These are phyloP conservation scores for Candida sanyiensis DNA, from an alignment of 805 yeast genomes.

Conservation along the genomic window DNA sequence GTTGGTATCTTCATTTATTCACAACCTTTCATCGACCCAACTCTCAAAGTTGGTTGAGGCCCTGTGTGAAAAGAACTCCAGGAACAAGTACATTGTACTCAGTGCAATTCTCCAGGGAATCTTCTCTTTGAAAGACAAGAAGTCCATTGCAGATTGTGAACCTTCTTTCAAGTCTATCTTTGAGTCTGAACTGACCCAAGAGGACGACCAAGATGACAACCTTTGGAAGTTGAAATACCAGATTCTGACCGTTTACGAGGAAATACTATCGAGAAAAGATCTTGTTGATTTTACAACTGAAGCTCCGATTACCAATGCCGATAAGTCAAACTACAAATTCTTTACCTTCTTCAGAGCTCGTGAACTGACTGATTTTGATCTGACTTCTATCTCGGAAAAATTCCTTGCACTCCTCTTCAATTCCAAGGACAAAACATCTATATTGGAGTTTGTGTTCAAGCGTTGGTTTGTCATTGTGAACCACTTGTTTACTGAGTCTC, in stretches of 20 bases:
- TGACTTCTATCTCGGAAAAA: constrained; percentile 13
- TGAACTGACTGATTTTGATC: constrained; percentile 36
- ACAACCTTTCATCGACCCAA: constrained; percentile 44
- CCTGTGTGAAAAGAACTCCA: constrained; percentile 15
- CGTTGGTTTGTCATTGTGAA: constrained; percentile 55
- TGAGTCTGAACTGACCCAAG: constrained; percentile 6
- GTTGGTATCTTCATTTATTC: constrained; percentile 36
- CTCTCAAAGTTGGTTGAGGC: constrained; percentile 26
- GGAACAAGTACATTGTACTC: constrained; percentile 21
- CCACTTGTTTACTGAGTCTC: constrained; percentile 26
- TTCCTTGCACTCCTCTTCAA: constrained; percentile 23
- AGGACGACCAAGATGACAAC: constrained; percentile 9
- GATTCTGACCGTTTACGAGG: constrained; percentile 43
- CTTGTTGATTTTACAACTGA: constrained; percentile 8
- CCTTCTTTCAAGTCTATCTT: constrained; percentile 24
- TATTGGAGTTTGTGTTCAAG: constrained; percentile 28
- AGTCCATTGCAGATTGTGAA: constrained; percentile 23
- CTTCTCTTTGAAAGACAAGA: constrained; percentile 27
- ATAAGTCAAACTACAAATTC: constrained; percentile 17
- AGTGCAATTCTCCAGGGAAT: constrained; percentile 38
- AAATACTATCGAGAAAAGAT: constrained; percentile 27
- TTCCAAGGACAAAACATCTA: constrained; percentile 6
- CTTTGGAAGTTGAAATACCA: constrained; percentile 44
- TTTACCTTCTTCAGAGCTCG: constrained; percentile 43
- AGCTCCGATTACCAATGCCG: constrained; percentile 2